Percentiles rank a stretch among this genome's conserved stretches.
Evolutionary conservation across 768 basidiomycete species (phyloP).

Genomic region (Hortiboletus campestris): DNA sequence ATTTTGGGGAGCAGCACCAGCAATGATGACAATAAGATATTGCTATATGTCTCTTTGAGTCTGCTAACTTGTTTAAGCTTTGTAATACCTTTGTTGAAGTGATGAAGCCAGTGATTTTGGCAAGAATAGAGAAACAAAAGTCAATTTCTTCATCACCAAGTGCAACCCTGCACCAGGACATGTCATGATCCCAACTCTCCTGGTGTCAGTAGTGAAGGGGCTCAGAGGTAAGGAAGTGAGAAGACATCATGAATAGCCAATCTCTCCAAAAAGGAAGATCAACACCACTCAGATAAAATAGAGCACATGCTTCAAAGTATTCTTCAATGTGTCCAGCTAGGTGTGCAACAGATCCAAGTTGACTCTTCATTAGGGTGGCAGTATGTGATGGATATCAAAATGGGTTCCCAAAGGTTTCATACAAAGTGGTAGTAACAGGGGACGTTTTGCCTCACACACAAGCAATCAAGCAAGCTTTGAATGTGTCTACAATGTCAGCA

Average conservation of each 20-base stretch:
- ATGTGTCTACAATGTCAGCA: neutral
- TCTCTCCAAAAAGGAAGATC: neutral
- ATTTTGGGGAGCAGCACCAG: slow-evolving; percentile 22
- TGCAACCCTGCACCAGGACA: neutral
- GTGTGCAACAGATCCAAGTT: neutral
- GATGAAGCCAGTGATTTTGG: slow-evolving; percentile 25
- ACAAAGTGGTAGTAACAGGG: neutral
- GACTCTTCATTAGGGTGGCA: neutral
- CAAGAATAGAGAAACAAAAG: slow-evolving; percentile 5
- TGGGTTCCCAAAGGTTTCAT: neutral
- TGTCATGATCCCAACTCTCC: neutral
- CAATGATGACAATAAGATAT: slow-evolving; percentile 35
- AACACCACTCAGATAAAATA: neutral
- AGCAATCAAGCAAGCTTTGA: neutral
- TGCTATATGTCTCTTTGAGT: slow-evolving; percentile 39
- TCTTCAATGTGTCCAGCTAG: neutral
- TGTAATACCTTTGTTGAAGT: slow-evolving; percentile 40
- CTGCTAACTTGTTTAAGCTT: slow-evolving; percentile 42
- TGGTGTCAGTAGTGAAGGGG: neutral
- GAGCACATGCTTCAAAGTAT: neutral
- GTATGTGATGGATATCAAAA: neutral
- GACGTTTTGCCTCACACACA: neutral
- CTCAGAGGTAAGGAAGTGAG: neutral
- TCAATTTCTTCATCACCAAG: slow-evolving; percentile 4
- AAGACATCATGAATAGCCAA: neutral